phyloP scores from a whole-genome alignment of 371 early-diverging fungal genomes.

The Lichtheimia ornata region DNA sequence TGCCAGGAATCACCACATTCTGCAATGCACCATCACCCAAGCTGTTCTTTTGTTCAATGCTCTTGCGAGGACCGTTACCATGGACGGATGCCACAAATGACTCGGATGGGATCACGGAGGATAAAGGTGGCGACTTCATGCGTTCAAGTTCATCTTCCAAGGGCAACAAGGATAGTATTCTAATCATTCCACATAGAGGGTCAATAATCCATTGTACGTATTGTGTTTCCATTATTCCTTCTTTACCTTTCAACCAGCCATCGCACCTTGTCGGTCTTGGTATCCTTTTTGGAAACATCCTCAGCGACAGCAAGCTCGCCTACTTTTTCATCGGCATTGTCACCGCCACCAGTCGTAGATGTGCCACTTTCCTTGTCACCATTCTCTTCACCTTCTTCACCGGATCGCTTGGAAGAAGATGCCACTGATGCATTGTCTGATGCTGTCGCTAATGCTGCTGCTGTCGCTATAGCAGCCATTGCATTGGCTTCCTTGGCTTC shows the following conservation, averaged over 20 bases:
- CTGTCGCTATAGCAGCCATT: too few species aligned
- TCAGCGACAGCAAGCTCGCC: conserved; percentile 5
- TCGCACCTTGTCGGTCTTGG: conserved; percentile 46
- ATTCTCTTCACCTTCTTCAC: conserved; percentile 30
- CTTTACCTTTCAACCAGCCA: conserved; percentile 55
- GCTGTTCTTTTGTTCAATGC: conserved; percentile 5
- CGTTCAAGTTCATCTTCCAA: conserved; percentile 54
- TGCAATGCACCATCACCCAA: conserved; percentile 11
- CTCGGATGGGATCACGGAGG: conserved; percentile 38
- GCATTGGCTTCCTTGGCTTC: conserved; percentile 7
- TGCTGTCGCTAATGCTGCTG: too few species aligned
- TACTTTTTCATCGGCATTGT: not conserved
- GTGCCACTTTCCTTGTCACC: not conserved
- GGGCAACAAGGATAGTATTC: conserved; percentile 49
- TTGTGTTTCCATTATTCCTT: not conserved
- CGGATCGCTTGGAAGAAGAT: conserved; percentile 29
- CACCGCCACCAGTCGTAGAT: not conserved
- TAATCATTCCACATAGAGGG: conserved; percentile 7
- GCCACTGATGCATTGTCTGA: too few species aligned
- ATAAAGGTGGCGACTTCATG: conserved; percentile 48
- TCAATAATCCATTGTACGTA: too few species aligned
- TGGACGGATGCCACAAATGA: conserved; percentile 29
- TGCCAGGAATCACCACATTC: conserved; percentile 44
- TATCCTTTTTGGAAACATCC: conserved; percentile 24
- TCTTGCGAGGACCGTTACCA: conserved; percentile 14